Conservation (phyloP, 805 yeast genomes). For the Millerozyma acaciae region DNA sequence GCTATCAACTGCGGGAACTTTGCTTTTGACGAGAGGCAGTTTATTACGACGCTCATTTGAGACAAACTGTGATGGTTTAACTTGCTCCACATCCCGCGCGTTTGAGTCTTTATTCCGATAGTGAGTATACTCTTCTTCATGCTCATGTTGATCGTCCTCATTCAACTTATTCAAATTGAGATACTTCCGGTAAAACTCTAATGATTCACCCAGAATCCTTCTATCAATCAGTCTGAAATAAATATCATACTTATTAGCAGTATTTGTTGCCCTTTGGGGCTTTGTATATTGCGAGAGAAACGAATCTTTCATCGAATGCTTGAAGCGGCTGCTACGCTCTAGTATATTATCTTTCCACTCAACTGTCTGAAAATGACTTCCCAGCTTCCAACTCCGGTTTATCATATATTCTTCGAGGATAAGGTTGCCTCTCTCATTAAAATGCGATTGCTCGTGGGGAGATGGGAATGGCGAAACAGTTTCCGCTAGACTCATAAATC, state of each 20-base stretch:
- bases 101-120: neutral
- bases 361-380: neutral
- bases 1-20: constrained; percentile 1
- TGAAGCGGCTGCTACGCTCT: neutral
- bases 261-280: constrained; percentile 10
- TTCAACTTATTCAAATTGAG: constrained; percentile 9
- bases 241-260: constrained; percentile 14
- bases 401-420: constrained; percentile 1
- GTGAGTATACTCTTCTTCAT: neutral
- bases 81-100: constrained; percentile 1
- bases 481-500: constrained; percentile 9
- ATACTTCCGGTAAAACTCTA: constrained; percentile 22
- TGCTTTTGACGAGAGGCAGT: neutral
- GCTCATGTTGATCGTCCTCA: neutral
- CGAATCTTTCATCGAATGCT: constrained; percentile 13
- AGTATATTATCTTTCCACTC: neutral
- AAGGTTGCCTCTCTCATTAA: constrained; percentile 4
- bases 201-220: constrained; percentile 16
- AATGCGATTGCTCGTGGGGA: constrained; percentile 8
- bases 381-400: neutral
- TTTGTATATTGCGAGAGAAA: constrained; percentile 21
- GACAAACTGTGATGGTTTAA: neutral
- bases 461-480: constrained; percentile 11
- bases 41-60: neutral
- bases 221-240: constrained; percentile 16